phyloP scores from a whole-genome alignment of 2,329 filamentous ascomycete species.

The Cordyceps pruinosa region DNA sequence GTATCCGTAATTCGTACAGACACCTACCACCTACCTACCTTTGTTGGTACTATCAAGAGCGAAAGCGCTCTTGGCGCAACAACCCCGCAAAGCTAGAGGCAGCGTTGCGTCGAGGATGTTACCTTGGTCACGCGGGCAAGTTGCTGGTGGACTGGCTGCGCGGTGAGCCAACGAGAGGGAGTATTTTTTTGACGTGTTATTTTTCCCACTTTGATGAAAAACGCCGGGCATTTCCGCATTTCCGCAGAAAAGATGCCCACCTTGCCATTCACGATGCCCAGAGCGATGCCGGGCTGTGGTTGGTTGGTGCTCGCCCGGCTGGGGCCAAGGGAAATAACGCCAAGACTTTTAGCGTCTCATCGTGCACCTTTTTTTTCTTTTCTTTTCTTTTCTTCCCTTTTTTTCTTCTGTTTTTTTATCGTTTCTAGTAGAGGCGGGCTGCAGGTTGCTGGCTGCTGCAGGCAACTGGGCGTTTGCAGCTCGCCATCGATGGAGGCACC shows the following conservation, averaged over 20 bases:
- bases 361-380: not conserved
- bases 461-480: not conserved
- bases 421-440: no score
- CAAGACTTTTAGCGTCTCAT: constrained; percentile 9
- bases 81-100: not conserved
- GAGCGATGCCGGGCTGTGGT: not conserved
- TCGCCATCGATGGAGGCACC: no score
- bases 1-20: no score
- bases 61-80: not conserved
- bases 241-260: constrained; percentile 5
- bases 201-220: not conserved
- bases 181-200: not conserved
- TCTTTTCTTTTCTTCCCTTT: not conserved
- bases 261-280: not conserved
- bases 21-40: no score
- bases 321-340: constrained; percentile 9
- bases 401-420: not conserved
- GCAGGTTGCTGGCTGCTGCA: not conserved
- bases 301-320: not conserved
- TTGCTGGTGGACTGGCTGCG: not conserved
- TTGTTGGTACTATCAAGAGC: no score
- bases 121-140: not conserved
- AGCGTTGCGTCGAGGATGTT: no score
- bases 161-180: no score
- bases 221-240: not conserved